Base-by-base conservation (phyloP, 1,139 yeast species). In the Pichia sp. region DNA sequence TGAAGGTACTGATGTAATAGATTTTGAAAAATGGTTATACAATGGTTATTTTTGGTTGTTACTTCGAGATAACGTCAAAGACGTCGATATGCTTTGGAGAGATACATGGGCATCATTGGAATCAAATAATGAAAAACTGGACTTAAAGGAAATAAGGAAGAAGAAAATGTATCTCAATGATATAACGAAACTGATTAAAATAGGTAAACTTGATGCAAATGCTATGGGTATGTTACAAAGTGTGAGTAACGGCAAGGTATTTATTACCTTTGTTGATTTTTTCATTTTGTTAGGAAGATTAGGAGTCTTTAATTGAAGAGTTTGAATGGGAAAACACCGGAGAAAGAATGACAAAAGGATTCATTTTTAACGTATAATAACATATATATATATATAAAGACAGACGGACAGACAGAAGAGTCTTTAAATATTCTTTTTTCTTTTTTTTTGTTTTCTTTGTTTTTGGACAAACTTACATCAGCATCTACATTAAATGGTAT, bases 201-300 rank as follows among this genome's bases (percentile, higher is more conserved):
- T 55, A 27, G 52, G 67, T 5, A 63, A 59, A 40, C 49, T 63
- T 29, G 63, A 61, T 6, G 60, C 64, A 6, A 60, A 61, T 4
- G 58, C 58, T 8, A 53, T 70, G 11, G 73, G 69, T 39, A 72
- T 73, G 77, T 56, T 73, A 33, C 64, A 69, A 4, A 60, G 65
- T 11, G 65, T 72, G 1, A 59, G 62, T 5, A 68, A 71, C 3
- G 56, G 56, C 6, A 59, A 66, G 33, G 41, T 47, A 4, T 55
- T 55, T 43, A 51, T 71, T 34, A 61, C 60, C 5, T 69, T 67
- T 47, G 51, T 62, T 35, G 76, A 73, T 52, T 68, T 73, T 50
- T 75, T 69, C 4, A 59, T 64, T 42, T 54, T 70, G n/a, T 48
- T 73, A 47, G 77, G 77, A 0, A 67, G 71, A 47, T 48, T 72